phyloP scores from a whole-genome alignment of 345 rosid genomes.

The Raphanus raphanistrum region DNA sequence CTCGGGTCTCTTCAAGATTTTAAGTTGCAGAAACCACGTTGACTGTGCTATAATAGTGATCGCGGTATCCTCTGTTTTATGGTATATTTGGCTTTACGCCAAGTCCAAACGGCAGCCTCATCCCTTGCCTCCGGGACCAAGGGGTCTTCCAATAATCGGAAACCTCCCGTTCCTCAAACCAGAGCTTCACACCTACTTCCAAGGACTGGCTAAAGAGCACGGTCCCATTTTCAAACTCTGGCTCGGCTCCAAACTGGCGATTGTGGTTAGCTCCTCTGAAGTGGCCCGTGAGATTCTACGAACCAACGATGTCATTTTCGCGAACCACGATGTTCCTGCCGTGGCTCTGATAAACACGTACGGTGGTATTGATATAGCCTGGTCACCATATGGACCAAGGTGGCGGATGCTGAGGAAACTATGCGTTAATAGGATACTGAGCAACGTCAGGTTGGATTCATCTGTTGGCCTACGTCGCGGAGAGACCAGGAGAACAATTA shows the following conservation, averaged over 20 bases:
- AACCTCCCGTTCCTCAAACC: slow-evolving; percentile 33
- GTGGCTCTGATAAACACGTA: not conserved
- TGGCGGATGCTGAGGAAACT: slow-evolving; percentile 14
- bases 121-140: not conserved
- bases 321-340: slow-evolving; percentile 29
- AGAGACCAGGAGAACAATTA: not conserved
- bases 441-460: not conserved
- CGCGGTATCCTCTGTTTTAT: not conserved
- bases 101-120: not conserved
- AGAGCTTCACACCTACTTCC: slow-evolving; percentile 30
- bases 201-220: slow-evolving; percentile 14
- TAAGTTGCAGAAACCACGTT: not conserved
- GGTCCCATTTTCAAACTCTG: slow-evolving; percentile 41
- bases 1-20: not conserved
- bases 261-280: slow-evolving; percentile 29
- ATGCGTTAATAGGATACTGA: not conserved
- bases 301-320: slow-evolving; percentile 29
- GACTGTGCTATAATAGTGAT: not conserved
- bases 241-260: slow-evolving; percentile 28
- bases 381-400: slow-evolving; percentile 17
- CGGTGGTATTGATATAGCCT: slow-evolving; percentile 27
- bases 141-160: slow-evolving; percentile 31
- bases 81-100: not conserved
- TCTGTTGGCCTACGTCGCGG: not conserved
- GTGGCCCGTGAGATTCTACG: slow-evolving; percentile 21